Base-by-base conservation (phyloP, 768 basidiomycete genomes). In the Amanita inopinata region DNA sequence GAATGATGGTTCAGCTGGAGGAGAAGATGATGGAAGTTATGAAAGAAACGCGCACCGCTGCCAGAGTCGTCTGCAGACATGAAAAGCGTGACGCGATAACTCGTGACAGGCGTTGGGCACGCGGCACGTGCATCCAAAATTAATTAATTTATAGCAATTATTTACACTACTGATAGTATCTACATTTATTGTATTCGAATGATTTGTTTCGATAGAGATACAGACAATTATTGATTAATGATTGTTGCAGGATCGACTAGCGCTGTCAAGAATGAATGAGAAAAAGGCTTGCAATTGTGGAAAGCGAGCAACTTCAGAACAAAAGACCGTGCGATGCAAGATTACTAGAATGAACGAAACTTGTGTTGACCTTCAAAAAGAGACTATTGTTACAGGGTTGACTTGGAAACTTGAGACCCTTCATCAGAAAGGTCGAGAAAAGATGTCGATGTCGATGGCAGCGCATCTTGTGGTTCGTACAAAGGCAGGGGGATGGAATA, bases 401-500 rank as follows among this genome's bases (percentile, higher is more conserved):
- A 25, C 25, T 28, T 36, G 43, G 17, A 0, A 24, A 22, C 22
- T 14, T 40, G 31, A 8, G 31, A 5, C 22, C 15, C 24, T 33
- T 19, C 32, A 12, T 35, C 33, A 11, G 41, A 33, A 18, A 25
- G 33, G 22, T 34, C 23, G 15, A 25, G 18, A 24, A 35, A 11
- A 18, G 25, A 11, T 23, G 17, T 24, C 27, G 43, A 5, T 2
- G 40, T 15, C 10, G 30, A 23, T n/a, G 33, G 33, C 12, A 35
- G 7, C 33, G 45, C n/a, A 12, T 38, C 24, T 11, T 40, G 54
- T 8, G 74, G 78, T 11, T 72, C 73, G 53, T 85, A 85, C 17
- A 72, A 63, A 0, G 85, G 86, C 32, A 85, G 60, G 10, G 77
- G 80, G n/a, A 55, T 48, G 23, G 71, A 74, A 47, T 73, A 69